Base-by-base conservation (phyloP, 2,329 filamentous ascomycete species). In the Mollisiaceae sp. region DNA sequence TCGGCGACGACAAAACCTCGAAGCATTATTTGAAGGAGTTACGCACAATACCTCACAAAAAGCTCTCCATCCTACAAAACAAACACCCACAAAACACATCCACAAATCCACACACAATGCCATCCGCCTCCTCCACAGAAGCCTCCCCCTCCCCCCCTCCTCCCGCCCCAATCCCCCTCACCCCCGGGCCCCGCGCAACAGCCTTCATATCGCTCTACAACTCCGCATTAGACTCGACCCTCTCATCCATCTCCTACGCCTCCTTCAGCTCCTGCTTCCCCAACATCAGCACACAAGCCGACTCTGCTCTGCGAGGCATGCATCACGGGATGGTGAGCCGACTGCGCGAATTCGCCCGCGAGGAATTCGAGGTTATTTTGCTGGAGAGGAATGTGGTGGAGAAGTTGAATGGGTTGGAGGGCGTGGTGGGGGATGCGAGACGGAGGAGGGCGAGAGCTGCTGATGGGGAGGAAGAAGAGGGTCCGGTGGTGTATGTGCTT, bases 241-340 rank as follows among this genome's bases (percentile, higher is more conserved):
- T 89, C 38, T 78, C 76, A 69, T 83, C 85, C 73, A 79, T 89
- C 62, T 81, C 78, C 68, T 86, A 82, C 78, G 80, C 83, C 58
- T 86, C 86, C 74, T 84, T 89, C 70, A 82, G 83, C 1, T 79
- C 82, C 1, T 90, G 87, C 77, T 90, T 87, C 75, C 87, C 87
- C 52, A 86, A 83, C 22, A 79, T 89, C n/a, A 82, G 85, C 20
- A 74, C 77, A 45, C 78, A 80, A 67, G 82, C 85, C 22, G 83
- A 84, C 27, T 78, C 76, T 8, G 80, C 83, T 43, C 78, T 89
- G 71, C 79, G 78, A 67, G 81, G 82, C 69, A 82, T 89, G 47
- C 86, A 88, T 78, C 75, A 77, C 61, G 83, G 85, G 73, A 86
- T 89, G 83, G 82, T 87, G 12, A 82, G 82, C 15, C 80, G 85